These are phyloP conservation scores for Codiaeum variegatum DNA, from an alignment of 441 rosid species.

Conservation along the genomic window DNA sequence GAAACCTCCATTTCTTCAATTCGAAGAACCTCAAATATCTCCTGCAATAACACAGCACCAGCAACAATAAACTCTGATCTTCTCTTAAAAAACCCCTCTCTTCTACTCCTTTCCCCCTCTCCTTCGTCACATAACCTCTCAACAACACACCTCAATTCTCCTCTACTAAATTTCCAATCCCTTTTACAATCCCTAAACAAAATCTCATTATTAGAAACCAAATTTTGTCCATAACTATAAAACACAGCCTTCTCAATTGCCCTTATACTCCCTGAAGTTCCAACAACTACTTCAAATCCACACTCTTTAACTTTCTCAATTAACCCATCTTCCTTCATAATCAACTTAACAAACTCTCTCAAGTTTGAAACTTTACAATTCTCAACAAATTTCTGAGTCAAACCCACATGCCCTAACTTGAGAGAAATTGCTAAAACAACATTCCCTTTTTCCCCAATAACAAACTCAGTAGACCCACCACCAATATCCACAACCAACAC, in stretches of 20 bases:
- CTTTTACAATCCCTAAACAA: constrained; percentile 34
- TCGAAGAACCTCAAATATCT: constrained; percentile 51
- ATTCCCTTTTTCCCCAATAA: constrained; percentile 46
- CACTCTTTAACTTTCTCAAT: constrained; percentile 36
- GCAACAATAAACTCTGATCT: constrained; percentile 66
- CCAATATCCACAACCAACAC: constrained; percentile 59
- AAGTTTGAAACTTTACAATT: constrained; percentile 25
- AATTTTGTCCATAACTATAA: constrained; percentile 35
- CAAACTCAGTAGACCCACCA: constrained; percentile 77
- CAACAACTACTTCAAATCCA: constrained; percentile 56
- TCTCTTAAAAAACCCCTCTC: constrained; percentile 48
- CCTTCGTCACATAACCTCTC: constrained; percentile 44
- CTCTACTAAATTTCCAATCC: constrained; percentile 54
- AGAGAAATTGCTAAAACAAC: constrained; percentile 44
- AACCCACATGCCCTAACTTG: constrained; percentile 58
- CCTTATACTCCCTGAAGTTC: constrained; percentile 59
- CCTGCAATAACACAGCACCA: constrained; percentile 62
- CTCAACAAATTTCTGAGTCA: constrained; percentile 42
- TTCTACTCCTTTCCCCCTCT: constrained; percentile 36
- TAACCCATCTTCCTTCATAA: constrained; percentile 40
- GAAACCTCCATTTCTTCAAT: constrained; percentile 68
- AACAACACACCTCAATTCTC: constrained; percentile 41
- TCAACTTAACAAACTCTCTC: constrained; percentile 41
- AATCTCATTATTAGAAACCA: constrained; percentile 19
- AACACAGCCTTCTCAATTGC: constrained; percentile 60